Base-by-base conservation (phyloP, 2,329 filamentous ascomycete genomes). In the Metarhizium anisopliae region DNA sequence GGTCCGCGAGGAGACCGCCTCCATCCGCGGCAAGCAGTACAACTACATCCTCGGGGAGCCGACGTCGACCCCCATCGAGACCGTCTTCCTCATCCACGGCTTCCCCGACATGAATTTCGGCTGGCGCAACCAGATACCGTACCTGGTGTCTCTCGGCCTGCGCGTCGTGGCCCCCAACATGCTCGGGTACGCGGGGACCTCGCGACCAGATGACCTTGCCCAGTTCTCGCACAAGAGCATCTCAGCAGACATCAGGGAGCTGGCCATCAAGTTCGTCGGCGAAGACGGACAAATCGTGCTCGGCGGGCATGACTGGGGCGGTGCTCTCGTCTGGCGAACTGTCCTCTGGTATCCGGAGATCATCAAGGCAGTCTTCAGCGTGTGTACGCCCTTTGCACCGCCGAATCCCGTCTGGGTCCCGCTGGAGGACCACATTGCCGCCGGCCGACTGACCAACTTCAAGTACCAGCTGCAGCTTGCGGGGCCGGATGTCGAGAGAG, bases 221-320 rank as follows among this genome's bases (percentile, higher is more conserved):
- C 74, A 81, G 55, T 96, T 93, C 72, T 82, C 82, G 29, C 76
- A 84, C 67, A 94, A 90, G 74, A 82, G 79, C 60, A 82, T 88
- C 58, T 79, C 87, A 18, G 82, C 85, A 55, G 90, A 96, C 66
- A 80, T 97, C 61, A 85, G 83, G 25, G 84, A 83, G 59, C 78
- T 97, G 29, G 83, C 87, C 6, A 74, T 73, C 57, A 78, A 85
- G 59, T 72, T 76, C 55, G 72, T 74, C 32, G 71, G 75, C 54
- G 54, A 74, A 67, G 47, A 75, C 69, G 67, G 67, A 8, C 73
- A 73, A 55, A 86, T 96, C 65, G 85, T 96, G 56, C 79, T 96
- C 14, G 90, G 91, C 51, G 93, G 91, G 7, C 93, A 96, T 73
- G 93, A 97, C 72, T 96, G 93, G 89, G 93, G 93, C 68, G 91